phyloP scores from a whole-genome alignment of 139 green algal species.

The Microglena sp. region DNA sequence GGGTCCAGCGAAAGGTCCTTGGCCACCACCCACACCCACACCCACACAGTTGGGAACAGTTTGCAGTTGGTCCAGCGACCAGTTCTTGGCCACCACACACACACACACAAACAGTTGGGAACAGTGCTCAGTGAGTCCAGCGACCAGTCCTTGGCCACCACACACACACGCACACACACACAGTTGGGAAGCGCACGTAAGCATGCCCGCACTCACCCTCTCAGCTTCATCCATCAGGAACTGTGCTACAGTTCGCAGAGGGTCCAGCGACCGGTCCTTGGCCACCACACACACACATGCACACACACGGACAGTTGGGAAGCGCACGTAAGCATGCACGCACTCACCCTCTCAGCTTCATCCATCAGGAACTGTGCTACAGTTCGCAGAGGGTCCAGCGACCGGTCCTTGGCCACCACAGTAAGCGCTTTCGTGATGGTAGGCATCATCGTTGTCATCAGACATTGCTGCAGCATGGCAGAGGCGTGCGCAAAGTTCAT shows the following conservation, averaged over 20 bases:
- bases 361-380: not conserved
- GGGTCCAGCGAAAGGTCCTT: not conserved
- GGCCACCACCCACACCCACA: too few species aligned
- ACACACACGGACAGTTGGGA: too few species aligned
- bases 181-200: not conserved
- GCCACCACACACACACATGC: too few species aligned
- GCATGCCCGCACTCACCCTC: constrained; percentile 1
- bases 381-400: not conserved
- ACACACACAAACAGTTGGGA: too few species aligned
- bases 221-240: not conserved
- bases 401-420: not conserved
- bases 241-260: not conserved
- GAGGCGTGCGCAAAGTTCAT: not conserved
- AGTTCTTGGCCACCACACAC: too few species aligned
- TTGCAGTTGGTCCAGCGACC: too few species aligned
- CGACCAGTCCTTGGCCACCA: too few species aligned
- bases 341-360: constrained; percentile 6
- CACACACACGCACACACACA: too few species aligned
- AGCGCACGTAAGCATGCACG: not conserved
- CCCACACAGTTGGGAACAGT: too few species aligned
- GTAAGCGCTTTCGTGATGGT: not conserved
- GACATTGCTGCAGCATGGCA: not conserved
- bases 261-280: not conserved
- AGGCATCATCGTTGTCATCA: constrained; percentile 6
- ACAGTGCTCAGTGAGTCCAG: too few species aligned